A percentile compares a stretch with the other conserved stretches of the same genome.
Conservation (phyloP, 768 basidiomycete species). For the Trametes villosa region DNA sequence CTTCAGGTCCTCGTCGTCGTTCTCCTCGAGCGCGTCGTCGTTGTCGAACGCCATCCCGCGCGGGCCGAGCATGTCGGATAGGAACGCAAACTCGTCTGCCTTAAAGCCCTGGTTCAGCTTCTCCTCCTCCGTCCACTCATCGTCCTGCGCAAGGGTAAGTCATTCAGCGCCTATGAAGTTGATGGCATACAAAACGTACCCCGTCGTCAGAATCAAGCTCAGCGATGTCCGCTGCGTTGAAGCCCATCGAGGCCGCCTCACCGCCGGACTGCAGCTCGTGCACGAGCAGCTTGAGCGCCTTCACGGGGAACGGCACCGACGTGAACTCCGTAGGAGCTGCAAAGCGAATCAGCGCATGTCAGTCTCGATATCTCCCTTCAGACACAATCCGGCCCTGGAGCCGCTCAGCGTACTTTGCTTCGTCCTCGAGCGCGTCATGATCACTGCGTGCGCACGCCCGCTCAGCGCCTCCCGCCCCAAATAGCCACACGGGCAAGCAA, state of each 20-base stretch:
- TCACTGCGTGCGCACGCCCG: conserved; percentile 55
- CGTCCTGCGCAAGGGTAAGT: conserved; percentile 53
- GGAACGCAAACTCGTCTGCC: conserved; percentile 80
- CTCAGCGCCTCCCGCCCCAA: conserved; percentile 3
- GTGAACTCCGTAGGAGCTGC: conserved; percentile 88
- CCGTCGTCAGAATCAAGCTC: conserved; percentile 80
- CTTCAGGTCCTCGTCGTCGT: conserved; percentile 86
- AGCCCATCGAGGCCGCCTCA: conserved; percentile 67
- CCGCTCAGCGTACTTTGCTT: conserved; percentile 68
- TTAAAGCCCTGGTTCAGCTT: conserved; percentile 52
- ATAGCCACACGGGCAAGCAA: not conserved
- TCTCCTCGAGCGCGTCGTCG: conserved; percentile 73
- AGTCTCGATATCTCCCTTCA: conserved; percentile 16
- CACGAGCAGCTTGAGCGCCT: conserved; percentile 88
- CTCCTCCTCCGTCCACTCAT: conserved; percentile 95
- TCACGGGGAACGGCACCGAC: conserved; percentile 84
- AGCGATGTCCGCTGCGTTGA: conserved; percentile 43
- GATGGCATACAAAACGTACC: conserved; percentile 43
- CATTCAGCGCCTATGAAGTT: not conserved
- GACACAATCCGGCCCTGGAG: conserved; percentile 10
- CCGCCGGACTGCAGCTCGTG: conserved; percentile 83
- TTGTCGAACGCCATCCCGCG: conserved; percentile 79
- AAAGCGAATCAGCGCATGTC: conserved; percentile 16
- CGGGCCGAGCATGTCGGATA: conserved; percentile 83
- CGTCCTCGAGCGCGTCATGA: conserved; percentile 95